Percentiles rank a stretch among this genome's conserved stretches.
These are phyloP conservation scores for Rhodotorula sp. DNA, from an alignment of 1,284 basidiomycete species.

Conservation along the genomic window DNA sequence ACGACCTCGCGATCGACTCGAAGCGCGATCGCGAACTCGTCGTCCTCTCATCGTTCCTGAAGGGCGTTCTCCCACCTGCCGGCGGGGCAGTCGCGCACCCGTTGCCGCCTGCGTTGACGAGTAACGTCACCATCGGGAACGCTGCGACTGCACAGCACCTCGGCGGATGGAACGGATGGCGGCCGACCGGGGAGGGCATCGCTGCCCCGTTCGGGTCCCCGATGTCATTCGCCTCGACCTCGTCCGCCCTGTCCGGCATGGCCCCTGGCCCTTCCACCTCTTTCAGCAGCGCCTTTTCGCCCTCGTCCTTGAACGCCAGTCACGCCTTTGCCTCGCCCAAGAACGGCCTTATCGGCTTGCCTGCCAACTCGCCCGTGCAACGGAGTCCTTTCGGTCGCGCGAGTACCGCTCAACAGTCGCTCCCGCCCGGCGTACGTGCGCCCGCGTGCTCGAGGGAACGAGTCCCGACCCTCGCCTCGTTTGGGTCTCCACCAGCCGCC, in stretches of 20 bases:
- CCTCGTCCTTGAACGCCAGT: background rate
- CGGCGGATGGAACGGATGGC: slow-evolving; percentile 16
- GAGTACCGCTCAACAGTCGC: background rate
- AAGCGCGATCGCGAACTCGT: slow-evolving; percentile 23
- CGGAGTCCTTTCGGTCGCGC: background rate
- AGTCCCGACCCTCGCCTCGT: slow-evolving; percentile 3
- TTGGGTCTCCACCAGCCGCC: background rate
- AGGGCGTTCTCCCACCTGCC: slow-evolving; percentile 5
- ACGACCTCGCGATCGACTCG: slow-evolving; percentile 23
- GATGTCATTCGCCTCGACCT: slow-evolving; percentile 14
- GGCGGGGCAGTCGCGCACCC: background rate
- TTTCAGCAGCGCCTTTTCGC: background rate
- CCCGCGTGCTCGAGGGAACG: slow-evolving; percentile 15
- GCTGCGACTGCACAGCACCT: background rate
- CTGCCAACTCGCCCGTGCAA: background rate
- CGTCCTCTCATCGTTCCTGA: slow-evolving; percentile 19
- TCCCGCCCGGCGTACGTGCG: background rate
- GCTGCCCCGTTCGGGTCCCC: slow-evolving; percentile 18
- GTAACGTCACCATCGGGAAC: background rate
- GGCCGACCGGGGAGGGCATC: slow-evolving; percentile 2
- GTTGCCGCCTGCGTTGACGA: background rate
- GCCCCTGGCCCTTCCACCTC: background rate
- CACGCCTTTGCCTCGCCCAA: slow-evolving; percentile 2
- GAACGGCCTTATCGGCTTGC: background rate
- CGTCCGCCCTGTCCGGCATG: background rate